Base-by-base conservation (phyloP, 768 basidiomycete species). In the Boletus reticulatus region DNA sequence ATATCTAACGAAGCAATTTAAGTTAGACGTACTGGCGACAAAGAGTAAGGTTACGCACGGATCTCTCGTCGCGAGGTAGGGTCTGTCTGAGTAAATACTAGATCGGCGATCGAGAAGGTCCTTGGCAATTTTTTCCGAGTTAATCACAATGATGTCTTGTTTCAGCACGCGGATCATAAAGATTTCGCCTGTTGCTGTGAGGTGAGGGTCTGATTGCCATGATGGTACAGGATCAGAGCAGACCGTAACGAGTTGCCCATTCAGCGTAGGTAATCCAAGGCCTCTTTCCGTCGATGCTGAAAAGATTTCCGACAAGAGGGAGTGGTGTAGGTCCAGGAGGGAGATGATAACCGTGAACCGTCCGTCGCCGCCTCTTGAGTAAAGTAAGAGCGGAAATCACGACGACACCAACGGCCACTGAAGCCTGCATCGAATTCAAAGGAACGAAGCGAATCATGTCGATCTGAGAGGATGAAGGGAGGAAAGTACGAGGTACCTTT, bases 51-150 rank as follows among this genome's bases (percentile, higher is more conserved):
- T 7, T 8, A 53, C 60, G 22, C 17, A 67, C 65, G 53, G 50
- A 27, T 57, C 57, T 41, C 20, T 54, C 9, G 58, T 59, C 14
- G 62, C 59, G 12, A 61, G 20, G 31, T 54, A 43, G 12, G 65
- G 60, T 29, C 67, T 64, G 39, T 72, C 70, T 8, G 72, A 70
- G 42, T 71, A 71, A 36, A 67, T 57, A 27, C 41, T 29, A 2
- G 67, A 69, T 20, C 70, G 61, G 14, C 55, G 59, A 0, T 73
- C 72, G 16, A 72, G 53, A 14, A 72, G 59, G 1, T 72, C 72
- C 31, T 55, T 60, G 24, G 70, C 68, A 43, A 68, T 38, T 48
- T 68, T 59, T 39, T 58, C 48, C 14, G 67, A 65, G 59, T 60
- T 72, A 4, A 72, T 56, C 2, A 67, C 53, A 24, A 67, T 56